Base-by-base conservation (phyloP, 2,329 filamentous ascomycete species). In the Pseudopithomyces chartarum region DNA sequence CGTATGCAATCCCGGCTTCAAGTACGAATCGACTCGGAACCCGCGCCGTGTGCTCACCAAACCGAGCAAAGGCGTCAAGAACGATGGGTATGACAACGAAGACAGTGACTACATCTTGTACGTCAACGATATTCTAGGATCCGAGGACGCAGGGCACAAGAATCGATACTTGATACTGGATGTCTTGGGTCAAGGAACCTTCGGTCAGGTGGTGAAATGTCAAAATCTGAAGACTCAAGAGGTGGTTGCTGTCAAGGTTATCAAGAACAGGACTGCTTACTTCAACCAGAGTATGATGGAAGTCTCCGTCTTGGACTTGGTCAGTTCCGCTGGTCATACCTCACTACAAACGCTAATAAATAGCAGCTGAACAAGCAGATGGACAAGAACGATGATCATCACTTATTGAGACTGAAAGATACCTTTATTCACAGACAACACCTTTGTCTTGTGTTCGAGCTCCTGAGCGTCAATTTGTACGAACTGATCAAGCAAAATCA, bases 221-320 rank as follows among this genome's bases (percentile, higher is more conserved):
- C 95, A 99, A 76, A 99, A 99, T 69, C 79, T 99, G 68, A 97
- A 97, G 80, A 98, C 95, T 0, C 93, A 97, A 75, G 95, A 99
- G 78, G 95, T 99, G 38, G 95, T 99, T 43, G 95, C 95, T 3
- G 95, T 99, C 65, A 99, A 99, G 79, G 95, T 99, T 53, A 95
- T 99, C 80, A 99, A 99, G 80, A 99, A 99, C 78, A 89, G 94
- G 69, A 99, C 95, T 1, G 95, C 95, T 36, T 99, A 99, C 77
- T 99, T 99, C 81, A 99, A 99, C 74, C 95, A 99, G 78, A 98
- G 95, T 77, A 99, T 99, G 95, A 99, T 99, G 95, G 95, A 99
- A 75, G 95, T 99, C 32, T 99, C 95, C 1, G 95, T 99, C 22
- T 83, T 99, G 56, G 95, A 99, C 77, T 75, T 99, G 83, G 92